Evolutionary conservation across 495 filamentous ascomycete species (phyloP), one percentile per base, ranked within the genome.

Genomic region (Penicillium waksmanii): DNA sequence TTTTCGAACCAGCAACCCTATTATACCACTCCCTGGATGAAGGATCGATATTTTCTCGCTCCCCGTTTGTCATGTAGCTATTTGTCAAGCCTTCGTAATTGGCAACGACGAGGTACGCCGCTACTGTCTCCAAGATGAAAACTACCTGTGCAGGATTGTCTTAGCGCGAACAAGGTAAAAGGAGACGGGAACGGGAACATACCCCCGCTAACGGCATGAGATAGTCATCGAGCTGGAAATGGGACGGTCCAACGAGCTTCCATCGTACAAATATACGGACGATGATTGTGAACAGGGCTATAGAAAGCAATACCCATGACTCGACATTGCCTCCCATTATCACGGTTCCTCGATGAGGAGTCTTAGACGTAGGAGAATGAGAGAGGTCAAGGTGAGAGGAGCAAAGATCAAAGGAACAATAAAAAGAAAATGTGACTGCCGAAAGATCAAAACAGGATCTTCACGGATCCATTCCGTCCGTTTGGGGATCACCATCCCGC

Each of bases 191-290:
- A 15, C 10, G 5, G 4, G 21, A 18, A 44, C 66, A 10, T 66
- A 84, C 84, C 11, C 74, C 76, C 0, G 80, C 80, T 10, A 85
- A 31, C 12, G 82, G 64, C 82, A 85, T 85, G 1, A 86, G 63
- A 61, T 84, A 86, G 58, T 87, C 84, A 64, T 87, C 84, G 1
- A 77, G 67, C 57, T 79, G 72, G 27, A 81, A 77, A 6, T 76
- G 70, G n/a, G 57, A 27, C 13, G 76, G 58, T 3, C 83, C 82
- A 21, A 82, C 79, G 12, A 75, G 68, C 19, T 56, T 74, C 64
- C 78, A 77, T 56, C 84, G 75, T 25, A 78, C 78, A 36, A 68
- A 73, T 0, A 76, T 58, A 0, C 83, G 80, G 6, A 81, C 56
- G 5, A 72, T 42, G 18, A 87, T 80, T 31, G 79, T 67, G 34